Conservation (phyloP, 805 yeast species). For the Yamadazyma tumulicola region DNA sequence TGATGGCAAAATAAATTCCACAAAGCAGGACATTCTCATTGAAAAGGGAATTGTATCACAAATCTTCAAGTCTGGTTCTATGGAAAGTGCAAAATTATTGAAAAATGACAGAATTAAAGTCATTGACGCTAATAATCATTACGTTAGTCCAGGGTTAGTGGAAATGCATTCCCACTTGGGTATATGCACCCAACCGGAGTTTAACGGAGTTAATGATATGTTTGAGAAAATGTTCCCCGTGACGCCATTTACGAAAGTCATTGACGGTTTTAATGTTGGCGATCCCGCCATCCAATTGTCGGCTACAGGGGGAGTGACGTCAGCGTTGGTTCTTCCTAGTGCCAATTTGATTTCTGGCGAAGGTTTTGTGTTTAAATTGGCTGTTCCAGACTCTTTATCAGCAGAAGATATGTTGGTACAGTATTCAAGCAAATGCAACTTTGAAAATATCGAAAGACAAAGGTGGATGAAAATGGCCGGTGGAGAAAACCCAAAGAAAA, state of each 20-base stretch:
- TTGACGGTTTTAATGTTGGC: no score
- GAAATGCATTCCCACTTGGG: conserved; percentile 10
- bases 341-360: no score
- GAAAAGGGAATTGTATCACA: conserved; percentile 3
- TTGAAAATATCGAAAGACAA: no score
- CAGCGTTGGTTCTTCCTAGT: no score
- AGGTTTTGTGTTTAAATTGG: no score
- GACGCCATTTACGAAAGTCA: conserved; percentile 8
- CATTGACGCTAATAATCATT: conserved; percentile 5
- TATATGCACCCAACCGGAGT: conserved; percentile 8
- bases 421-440: no score
- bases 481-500: no score
- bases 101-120: neutral
- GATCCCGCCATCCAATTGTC: no score
- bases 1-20: conserved; percentile 2
- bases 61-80: neutral
- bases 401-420: no score
- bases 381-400: no score
- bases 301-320: no score
- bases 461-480: no score
- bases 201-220: conserved; percentile 9
- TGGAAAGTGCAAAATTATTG: neutral
- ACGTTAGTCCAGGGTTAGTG: conserved; percentile 8
- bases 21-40: conserved; percentile 4
- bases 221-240: conserved; percentile 6